Base-by-base conservation (phyloP, 169 alveolate genomes). In the Ophryocystis elektroscirrha region DNA sequence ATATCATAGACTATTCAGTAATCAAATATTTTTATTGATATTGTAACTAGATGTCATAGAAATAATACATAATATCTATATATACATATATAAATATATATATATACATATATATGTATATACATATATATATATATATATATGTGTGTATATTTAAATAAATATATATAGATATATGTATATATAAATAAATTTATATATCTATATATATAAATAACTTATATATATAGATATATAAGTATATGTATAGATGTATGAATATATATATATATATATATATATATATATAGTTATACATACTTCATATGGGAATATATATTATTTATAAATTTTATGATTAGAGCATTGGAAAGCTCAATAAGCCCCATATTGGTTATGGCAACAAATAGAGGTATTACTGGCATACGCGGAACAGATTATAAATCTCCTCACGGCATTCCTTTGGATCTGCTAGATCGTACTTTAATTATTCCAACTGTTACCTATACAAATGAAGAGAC, bases 361-460 rank as follows among this genome's bases (percentile, higher is more conserved):
- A 87, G 96, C 19, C 99, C 99, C 19, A 75, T 90, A 37, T 91
- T 94, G 32, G 86, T 92, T 51, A 81, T 94, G 92, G 99, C 99
- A n/a, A 89, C 99, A 9, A 94, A 94, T 63, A 74, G 99, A 61
- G 99, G 98, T 24, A 66, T 66, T 54, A 60, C 69, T 32, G 61
- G 56, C 42, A 60, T 91, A 54, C 74, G 99, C 56, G 98, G 98
- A 47, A 93, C 98, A 0, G 88, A 85, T 57, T 87, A 85, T 72
- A 78, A 78, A 57, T 72, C 94, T 29, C 99, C 99, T 27, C 99
- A 93, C 68, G 99, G 99, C 19, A 72, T 93, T 15, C 99, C 99
- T 0, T 69, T 90, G 29, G 99, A 93, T 70, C 73, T 93, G 39
- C 74, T 93, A 43, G 99, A 93, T 72, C 71, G 99, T 42, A 69